These are phyloP conservation scores for Rubus parviflorus DNA, from an alignment of 306 rosid genomes.

Conservation along the genomic window DNA sequence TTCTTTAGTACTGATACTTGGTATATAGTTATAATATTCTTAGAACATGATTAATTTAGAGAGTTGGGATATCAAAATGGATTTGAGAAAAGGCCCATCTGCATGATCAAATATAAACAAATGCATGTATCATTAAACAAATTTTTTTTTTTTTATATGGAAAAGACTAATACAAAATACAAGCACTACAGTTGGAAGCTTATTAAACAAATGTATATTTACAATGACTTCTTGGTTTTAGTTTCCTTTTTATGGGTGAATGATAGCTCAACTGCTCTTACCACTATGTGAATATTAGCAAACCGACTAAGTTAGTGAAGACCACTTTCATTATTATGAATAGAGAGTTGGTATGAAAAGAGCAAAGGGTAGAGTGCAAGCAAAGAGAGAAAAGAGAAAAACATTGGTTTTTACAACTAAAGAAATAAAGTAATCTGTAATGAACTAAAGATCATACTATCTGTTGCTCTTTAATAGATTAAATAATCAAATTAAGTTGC, in stretches of 20 bases:
- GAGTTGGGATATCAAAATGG: neutral
- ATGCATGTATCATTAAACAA: slow-evolving; percentile 6
- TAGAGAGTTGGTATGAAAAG: slow-evolving; percentile 2
- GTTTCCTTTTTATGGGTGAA: neutral
- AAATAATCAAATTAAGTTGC: neutral
- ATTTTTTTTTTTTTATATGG: no score
- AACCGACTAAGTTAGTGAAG: neutral
- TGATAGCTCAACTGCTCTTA: neutral
- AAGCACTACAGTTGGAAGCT: no score
- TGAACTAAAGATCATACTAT: slow-evolving; percentile 6
- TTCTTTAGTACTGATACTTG: neutral
- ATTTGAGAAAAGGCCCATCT: slow-evolving; percentile 2
- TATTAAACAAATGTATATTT: no score
- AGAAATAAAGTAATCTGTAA: neutral
- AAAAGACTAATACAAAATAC: no score
- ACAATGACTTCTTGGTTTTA: neutral
- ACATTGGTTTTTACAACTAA: slow-evolving; percentile 9
- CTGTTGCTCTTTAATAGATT: neutral
- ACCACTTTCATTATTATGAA: slow-evolving; percentile 2
- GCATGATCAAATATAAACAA: slow-evolving; percentile 6
- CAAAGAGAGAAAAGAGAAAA: slow-evolving; percentile 7
- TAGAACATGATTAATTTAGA: neutral
- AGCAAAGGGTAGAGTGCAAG: slow-evolving; percentile 11
- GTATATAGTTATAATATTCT: neutral
- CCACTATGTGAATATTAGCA: neutral